These are phyloP conservation scores for Diaporthe batatas DNA, from an alignment of 2,329 filamentous ascomycete species.

Conservation along the genomic window DNA sequence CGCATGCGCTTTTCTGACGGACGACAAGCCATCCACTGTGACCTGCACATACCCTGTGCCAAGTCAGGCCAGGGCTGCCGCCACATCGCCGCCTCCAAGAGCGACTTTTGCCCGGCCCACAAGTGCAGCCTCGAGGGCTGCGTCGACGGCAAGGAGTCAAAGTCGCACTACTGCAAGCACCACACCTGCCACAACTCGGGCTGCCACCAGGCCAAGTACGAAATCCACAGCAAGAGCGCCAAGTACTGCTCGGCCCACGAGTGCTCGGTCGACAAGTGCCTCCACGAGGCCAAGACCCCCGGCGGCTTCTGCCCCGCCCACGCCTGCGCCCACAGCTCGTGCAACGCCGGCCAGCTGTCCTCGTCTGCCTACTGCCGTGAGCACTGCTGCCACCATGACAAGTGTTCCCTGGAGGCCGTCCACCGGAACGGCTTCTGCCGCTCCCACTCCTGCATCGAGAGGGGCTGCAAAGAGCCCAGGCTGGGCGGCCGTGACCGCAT, in stretches of 20 bases:
- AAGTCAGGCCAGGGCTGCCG: conserved; percentile 27
- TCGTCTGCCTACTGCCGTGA: conserved; percentile 20
- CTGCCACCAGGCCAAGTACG: conserved; percentile 34
- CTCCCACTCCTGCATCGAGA: conserved; percentile 28
- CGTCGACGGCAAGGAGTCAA: not conserved
- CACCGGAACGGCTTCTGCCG: conserved; percentile 37
- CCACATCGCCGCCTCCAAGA: conserved; percentile 16
- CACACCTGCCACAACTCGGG: conserved; percentile 34
- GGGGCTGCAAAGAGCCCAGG: conserved; percentile 17
- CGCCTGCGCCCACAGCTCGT: conserved; percentile 31
- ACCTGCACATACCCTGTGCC: conserved; percentile 28
- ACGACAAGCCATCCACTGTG: conserved; percentile 31
- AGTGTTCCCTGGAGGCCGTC: conserved; percentile 17
- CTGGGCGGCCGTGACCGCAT: conserved; percentile 28
- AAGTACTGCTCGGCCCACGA: conserved; percentile 39
- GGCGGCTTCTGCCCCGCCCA: conserved; percentile 33
- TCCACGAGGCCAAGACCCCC: conserved; percentile 9
- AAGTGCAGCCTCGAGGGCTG: conserved; percentile 40
- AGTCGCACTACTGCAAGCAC: conserved; percentile 37
- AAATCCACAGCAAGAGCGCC: conserved; percentile 31
- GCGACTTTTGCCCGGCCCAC: conserved; percentile 27
- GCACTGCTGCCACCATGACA: conserved; percentile 32
- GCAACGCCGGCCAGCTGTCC: not conserved
- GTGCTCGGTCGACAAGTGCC: conserved; percentile 24
- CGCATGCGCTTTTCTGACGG: conserved; percentile 32